These are phyloP conservation scores for Geum urbanum DNA, from an alignment of 306 rosid species.

Conservation along the genomic window DNA sequence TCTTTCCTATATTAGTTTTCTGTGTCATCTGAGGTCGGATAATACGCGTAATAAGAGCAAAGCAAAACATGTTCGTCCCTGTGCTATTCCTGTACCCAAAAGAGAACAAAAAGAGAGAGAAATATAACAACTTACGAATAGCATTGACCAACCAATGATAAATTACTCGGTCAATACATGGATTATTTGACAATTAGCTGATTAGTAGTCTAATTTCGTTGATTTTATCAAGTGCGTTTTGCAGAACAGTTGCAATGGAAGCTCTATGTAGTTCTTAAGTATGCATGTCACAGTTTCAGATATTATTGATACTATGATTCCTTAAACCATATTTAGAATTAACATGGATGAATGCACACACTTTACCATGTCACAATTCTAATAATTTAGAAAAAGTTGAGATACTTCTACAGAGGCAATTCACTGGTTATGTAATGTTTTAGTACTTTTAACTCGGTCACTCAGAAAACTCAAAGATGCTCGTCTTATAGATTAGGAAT, in stretches of 20 bases:
- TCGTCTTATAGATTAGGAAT: not conserved
- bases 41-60: not conserved
- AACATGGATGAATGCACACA: not conserved
- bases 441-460: not conserved
- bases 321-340: not conserved
- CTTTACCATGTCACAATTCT: not conserved
- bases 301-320: not conserved
- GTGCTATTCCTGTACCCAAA: not conserved
- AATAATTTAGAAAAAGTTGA: not conserved
- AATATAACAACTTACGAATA: no score
- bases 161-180: not conserved
- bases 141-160: not conserved
- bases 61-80: not conserved
- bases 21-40: not conserved
- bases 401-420: constrained; percentile 1
- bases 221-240: not conserved
- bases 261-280: not conserved
- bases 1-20: not conserved
- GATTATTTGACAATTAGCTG: not conserved
- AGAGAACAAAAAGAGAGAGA: not conserved
- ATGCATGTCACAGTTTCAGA: not conserved
- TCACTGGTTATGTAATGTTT: not conserved
- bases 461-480: not conserved
- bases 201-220: not conserved
- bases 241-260: not conserved